These are phyloP conservation scores for Candida nonsorbophila DNA, from an alignment of 805 yeast species.

Conservation along the genomic window DNA sequence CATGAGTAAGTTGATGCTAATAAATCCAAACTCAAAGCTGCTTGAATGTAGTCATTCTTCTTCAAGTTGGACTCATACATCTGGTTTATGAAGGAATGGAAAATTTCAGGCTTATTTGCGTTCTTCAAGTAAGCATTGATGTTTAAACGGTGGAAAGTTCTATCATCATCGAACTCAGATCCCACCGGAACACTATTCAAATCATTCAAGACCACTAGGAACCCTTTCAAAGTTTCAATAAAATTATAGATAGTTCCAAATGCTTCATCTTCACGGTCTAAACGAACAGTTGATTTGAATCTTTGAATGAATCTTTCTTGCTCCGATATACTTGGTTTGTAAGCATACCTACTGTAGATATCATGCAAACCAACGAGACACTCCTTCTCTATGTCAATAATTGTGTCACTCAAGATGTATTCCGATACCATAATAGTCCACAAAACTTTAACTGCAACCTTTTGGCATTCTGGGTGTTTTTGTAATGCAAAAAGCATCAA, in stretches of 20 bases:
- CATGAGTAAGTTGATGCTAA: conserved; percentile 74
- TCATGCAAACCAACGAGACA: conserved; percentile 60
- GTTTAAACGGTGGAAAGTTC: conserved; percentile 73
- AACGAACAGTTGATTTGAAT: conserved; percentile 43
- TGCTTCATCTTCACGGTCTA: conserved; percentile 65
- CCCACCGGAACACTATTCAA: conserved; percentile 72
- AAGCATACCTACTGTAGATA: conserved; percentile 51
- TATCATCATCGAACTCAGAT: conserved; percentile 80
- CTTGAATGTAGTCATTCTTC: conserved; percentile 68
- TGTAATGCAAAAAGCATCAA: conserved; percentile 67
- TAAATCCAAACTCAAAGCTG: conserved; percentile 74
- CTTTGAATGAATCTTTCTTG: conserved; percentile 49
- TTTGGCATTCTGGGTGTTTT: conserved; percentile 54
- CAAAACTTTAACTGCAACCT: conserved; percentile 57
- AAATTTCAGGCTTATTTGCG: conserved; percentile 73
- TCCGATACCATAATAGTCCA: conserved; percentile 73
- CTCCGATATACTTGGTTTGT: conserved; percentile 52
- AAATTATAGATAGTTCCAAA: conserved; percentile 44
- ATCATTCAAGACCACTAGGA: conserved; percentile 60
- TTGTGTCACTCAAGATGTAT: conserved; percentile 50
- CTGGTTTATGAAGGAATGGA: conserved; percentile 72
- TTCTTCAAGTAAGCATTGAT: conserved; percentile 72
- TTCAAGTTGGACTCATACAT: conserved; percentile 60
- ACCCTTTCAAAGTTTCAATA: conserved; percentile 52
- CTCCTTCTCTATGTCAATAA: conserved; percentile 58